phyloP scores from a whole-genome alignment of 148 eudicot genomes.

The Salicornia ramosissima region DNA sequence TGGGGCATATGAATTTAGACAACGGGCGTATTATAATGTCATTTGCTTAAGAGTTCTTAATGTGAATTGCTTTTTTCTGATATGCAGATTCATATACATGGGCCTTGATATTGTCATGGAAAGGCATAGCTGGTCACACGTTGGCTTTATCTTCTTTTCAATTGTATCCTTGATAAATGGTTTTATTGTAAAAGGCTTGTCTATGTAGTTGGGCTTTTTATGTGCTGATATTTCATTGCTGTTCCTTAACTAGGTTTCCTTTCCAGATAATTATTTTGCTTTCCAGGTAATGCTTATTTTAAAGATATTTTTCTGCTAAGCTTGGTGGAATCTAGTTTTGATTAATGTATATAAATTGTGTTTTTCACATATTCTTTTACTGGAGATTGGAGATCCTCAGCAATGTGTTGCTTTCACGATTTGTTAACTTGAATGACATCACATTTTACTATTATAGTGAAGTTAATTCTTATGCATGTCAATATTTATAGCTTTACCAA shows the following conservation, averaged over 20 bases:
- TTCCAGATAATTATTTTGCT: constrained; percentile 71
- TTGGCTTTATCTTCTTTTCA: constrained; percentile 95
- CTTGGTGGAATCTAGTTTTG: constrained; percentile 3
- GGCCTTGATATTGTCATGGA: constrained; percentile 99
- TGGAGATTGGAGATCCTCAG: constrained; percentile 10
- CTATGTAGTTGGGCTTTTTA: not conserved
- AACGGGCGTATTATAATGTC: not conserved
- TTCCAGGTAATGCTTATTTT: constrained; percentile 57
- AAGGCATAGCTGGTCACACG: constrained; percentile 97
- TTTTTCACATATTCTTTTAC: not conserved
- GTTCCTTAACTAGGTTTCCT: constrained; percentile 53
- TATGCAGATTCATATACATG: constrained; percentile 96
- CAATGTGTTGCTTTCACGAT: no score
- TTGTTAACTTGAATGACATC: no score
- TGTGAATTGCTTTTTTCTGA: constrained; percentile 17
- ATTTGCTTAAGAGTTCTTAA: not conserved
- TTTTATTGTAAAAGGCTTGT: constrained; percentile 12
- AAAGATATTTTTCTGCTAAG: not conserved
- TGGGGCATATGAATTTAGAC: not conserved
- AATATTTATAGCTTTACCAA: not conserved
- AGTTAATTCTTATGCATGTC: no score
- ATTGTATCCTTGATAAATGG: constrained; percentile 72
- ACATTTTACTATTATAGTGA: no score
- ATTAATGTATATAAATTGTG: not conserved
- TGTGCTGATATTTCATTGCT: constrained; percentile 20